These are phyloP conservation scores for Spathaspora hagerdaliae DNA, from an alignment of 805 yeast genomes.

Conservation along the genomic window DNA sequence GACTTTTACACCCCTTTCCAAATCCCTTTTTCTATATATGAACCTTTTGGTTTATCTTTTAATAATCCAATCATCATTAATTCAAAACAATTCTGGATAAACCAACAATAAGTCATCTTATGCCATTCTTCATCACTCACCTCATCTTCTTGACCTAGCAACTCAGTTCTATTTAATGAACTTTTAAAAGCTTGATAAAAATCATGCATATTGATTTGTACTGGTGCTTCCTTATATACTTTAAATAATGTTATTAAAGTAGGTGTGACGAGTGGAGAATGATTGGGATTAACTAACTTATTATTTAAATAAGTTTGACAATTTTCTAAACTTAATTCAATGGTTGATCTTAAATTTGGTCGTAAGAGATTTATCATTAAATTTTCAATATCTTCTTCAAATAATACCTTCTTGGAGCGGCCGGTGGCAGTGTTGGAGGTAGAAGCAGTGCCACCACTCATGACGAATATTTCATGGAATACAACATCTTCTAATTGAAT, in stretches of 20 bases:
- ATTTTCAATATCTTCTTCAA: slow-evolving; percentile 37
- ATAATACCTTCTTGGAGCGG: slow-evolving; percentile 1
- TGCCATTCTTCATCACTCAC: slow-evolving; percentile 48
- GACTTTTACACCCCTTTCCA: slow-evolving; percentile 60
- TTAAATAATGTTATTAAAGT: slow-evolving; percentile 48
- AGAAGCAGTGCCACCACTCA: slow-evolving; percentile 15
- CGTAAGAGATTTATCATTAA: slow-evolving; percentile 34
- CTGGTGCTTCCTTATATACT: slow-evolving; percentile 75
- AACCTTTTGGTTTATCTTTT: slow-evolving; percentile 59
- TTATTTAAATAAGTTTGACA: slow-evolving; percentile 19
- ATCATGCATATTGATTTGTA: slow-evolving; percentile 63
- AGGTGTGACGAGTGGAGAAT: neutral
- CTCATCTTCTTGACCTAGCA: slow-evolving; percentile 15
- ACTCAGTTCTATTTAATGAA: slow-evolving; percentile 29
- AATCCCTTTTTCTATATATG: slow-evolving; percentile 61
- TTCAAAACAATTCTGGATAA: slow-evolving; percentile 70
- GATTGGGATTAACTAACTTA: slow-evolving; percentile 7
- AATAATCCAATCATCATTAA: slow-evolving; percentile 66
- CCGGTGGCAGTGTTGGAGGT: neutral
- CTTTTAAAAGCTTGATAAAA: slow-evolving; percentile 60
- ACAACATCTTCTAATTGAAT: slow-evolving; percentile 20
- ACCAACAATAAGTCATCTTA: slow-evolving; percentile 62
- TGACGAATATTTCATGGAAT: slow-evolving; percentile 30
- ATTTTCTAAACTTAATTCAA: slow-evolving; percentile 30
- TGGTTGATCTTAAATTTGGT: slow-evolving; percentile 28